Evolutionary conservation across 148 eudicot genomes (phyloP).

Genomic region (Dianthus caryophyllus): DNA sequence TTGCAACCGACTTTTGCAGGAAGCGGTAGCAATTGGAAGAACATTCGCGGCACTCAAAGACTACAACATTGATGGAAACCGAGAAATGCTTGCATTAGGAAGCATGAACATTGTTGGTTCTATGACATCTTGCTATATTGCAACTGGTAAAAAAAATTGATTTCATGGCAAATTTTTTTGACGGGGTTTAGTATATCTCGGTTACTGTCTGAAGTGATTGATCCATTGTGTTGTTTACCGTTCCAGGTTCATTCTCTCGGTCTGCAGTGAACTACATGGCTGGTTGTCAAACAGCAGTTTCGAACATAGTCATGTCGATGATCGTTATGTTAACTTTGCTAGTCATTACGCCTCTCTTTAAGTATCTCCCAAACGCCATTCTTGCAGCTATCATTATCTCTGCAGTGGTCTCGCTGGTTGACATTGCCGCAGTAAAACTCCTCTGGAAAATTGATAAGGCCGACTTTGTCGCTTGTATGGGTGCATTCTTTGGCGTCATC

Average conservation of each 20-base stretch:
- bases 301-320: slow-evolving; percentile 63
- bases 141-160: slow-evolving; percentile 70
- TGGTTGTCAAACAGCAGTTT: slow-evolving; percentile 64
- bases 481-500: slow-evolving; percentile 72
- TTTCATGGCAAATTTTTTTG: too few relatives aligned
- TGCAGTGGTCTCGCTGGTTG: slow-evolving; percentile 62
- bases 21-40: slow-evolving; percentile 84
- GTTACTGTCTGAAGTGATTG: background rate
- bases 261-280: slow-evolving; percentile 70
- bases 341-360: slow-evolving; percentile 63
- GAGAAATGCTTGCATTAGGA: slow-evolving; percentile 90
- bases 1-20: slow-evolving; percentile 33
- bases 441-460: slow-evolving; percentile 67
- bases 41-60: slow-evolving; percentile 82
- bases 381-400: slow-evolving; percentile 69
- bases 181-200: too few relatives aligned
- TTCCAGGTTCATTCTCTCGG: slow-evolving; percentile 66
- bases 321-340: slow-evolving; percentile 45
- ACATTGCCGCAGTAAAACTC: slow-evolving; percentile 42
- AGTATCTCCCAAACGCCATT: slow-evolving; percentile 61
- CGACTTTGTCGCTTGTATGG: slow-evolving; percentile 65
- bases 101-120: slow-evolving; percentile 85
- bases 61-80: slow-evolving; percentile 86
- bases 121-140: slow-evolving; percentile 77
- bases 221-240: background rate